phyloP scores from a whole-genome alignment of 106 monocot species.

The Posidonia australis region DNA sequence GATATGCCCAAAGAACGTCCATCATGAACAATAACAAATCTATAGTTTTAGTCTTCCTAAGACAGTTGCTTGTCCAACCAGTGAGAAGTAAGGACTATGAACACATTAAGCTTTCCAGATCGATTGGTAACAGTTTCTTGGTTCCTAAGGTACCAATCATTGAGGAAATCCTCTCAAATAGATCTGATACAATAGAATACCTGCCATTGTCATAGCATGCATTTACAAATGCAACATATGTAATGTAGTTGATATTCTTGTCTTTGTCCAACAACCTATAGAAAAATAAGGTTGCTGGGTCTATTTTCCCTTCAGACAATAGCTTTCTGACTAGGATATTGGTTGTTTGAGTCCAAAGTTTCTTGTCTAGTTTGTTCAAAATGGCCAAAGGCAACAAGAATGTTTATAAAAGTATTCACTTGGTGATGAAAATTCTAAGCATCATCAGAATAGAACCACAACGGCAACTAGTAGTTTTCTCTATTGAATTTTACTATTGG shows the following conservation, averaged over 20 bases:
- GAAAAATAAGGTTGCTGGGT: slow-evolving; percentile 44
- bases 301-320: slow-evolving; percentile 46
- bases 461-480: too few relatives aligned
- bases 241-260: slow-evolving; percentile 37
- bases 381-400: slow-evolving; percentile 35
- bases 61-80: too few relatives aligned
- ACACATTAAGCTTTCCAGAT: neutral
- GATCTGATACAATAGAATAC: slow-evolving; percentile 59
- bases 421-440: too few relatives aligned
- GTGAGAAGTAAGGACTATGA: too few relatives aligned
- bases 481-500: too few relatives aligned
- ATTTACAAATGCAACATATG: slow-evolving; percentile 63
- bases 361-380: slow-evolving; percentile 68
- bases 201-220: slow-evolving; percentile 62
- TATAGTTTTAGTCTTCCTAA: too few relatives aligned
- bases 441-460: too few relatives aligned
- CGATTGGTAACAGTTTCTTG: neutral
- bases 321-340: slow-evolving; percentile 82
- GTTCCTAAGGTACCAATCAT: neutral
- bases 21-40: too few relatives aligned
- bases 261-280: slow-evolving; percentile 49
- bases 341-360: slow-evolving; percentile 40
- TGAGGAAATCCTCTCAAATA: slow-evolving; percentile 47
- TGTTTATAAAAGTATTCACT: slow-evolving; percentile 68
- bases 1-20: too few relatives aligned